phyloP scores from a whole-genome alignment of 257 asterid genomes.

The Sherardia arvensis region DNA sequence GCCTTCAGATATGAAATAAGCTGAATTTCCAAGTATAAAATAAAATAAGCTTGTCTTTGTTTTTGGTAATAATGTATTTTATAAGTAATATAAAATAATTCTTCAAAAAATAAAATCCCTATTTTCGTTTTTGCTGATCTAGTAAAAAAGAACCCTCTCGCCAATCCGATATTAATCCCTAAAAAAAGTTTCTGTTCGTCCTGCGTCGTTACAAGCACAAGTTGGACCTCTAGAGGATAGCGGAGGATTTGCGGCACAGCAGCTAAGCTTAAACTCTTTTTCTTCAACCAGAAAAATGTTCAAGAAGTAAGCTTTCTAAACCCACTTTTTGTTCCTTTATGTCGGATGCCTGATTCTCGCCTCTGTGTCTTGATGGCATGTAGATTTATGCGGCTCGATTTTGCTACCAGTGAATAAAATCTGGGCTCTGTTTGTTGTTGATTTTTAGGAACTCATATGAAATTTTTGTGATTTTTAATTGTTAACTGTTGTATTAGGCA shows the following conservation, averaged over 20 bases:
- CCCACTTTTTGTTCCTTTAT: not conserved
- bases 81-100: no score
- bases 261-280: slow-evolving; percentile 24
- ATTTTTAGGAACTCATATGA: not conserved
- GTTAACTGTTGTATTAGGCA: not conserved
- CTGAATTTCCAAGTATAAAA: no score
- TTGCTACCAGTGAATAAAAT: not conserved
- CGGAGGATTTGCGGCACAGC: not conserved
- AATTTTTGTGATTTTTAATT: not conserved
- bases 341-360: not conserved
- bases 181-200: not conserved
- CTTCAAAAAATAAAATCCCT: not conserved
- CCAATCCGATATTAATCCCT: not conserved
- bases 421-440: slow-evolving; percentile 1
- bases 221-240: not conserved
- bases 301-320: slow-evolving; percentile 48
- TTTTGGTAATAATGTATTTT: no score
- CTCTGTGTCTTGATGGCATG: not conserved
- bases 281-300: slow-evolving; percentile 34
- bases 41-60: no score
- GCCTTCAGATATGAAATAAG: no score
- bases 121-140: not conserved
- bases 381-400: not conserved
- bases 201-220: not conserved
- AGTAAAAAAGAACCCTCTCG: not conserved